Base-by-base conservation (phyloP, 345 rosid species). In the Excoecaria cochinchinensis region DNA sequence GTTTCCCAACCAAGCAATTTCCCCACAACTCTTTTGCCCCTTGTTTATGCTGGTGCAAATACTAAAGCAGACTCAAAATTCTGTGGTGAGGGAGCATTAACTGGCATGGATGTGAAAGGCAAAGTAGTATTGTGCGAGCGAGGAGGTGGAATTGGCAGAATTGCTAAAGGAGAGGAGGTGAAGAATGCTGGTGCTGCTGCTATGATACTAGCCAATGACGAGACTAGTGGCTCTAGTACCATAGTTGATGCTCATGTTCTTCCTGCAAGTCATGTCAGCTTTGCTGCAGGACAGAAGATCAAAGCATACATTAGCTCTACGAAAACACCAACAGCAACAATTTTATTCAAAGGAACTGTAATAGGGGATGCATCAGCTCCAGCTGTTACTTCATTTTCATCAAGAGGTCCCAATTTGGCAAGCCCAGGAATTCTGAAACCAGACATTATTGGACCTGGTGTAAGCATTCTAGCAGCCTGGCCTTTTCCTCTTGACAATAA, bases 371-470 rank as follows among this genome's bases (percentile, higher is more conserved):
- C 14, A 22, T 25, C 25, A 25, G 47, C 74, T 3, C 73, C 78
- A 5, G n/a, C 48, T 2, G 60, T 76, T 25, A 19, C 78, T 46
- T 58, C 52, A 3, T 76, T 76, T 51, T 76, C 78, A 50, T 68
- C 73, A 3, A 58, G 73, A 59, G 69, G 78, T 4, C 78, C 78
- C 13, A 59, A 66, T 52, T 19, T 42, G 57, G 74, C 67, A 4
- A 74, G 74, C 19, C 82, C 82, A 13, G 82, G 75, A 10, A 79
- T 79, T 58, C 50, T 79, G 55, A 74, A 79, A 57, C 82, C 78
- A 2, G 82, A 74, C 67, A 51, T 79, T 47, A n/a, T 69, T 19
- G 82, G 78, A 62, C 82, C 78, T 61, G 78, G 78, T 3, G 59
- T 69, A 48, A 76, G 58, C 46, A 76, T 76, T 68, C 59, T 76